Evolutionary conservation across 495 filamentous ascomycete genomes (phyloP), one percentile per base, ranked within the genome.

Genomic region (Daldinia vernicosa): DNA sequence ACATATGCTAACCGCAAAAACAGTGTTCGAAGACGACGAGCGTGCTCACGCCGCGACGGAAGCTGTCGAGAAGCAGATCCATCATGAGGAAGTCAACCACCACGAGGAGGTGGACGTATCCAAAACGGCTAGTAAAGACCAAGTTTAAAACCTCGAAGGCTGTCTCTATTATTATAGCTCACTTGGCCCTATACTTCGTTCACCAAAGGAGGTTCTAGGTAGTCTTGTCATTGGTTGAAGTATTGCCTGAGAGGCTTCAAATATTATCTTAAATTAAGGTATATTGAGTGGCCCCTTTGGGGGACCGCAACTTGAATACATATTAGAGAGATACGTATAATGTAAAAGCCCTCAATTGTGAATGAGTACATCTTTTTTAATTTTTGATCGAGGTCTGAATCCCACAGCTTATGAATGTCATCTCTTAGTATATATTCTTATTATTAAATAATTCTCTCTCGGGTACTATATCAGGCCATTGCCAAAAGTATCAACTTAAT

Each of bases 11-110:
- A 69, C 57, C 26, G 2, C 52, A 47, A 67, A 57, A 71, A 19
- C 52, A 88, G 85, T 89, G 71, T 89, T 88, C 74, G 87, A 88
- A 74, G 82, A 85, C 51, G 80, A 81, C 27, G 78, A 81, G 3
- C 75, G 82, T 35, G 83, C 81, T 11, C 79, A 85, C 12, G 75
- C 84, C 55, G 80, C 83, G 14, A 78, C 81, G 24, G 79, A 79
- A 9, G 81, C 80, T 15, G 82, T 85, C 12, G 83, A 84, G 67
- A 86, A 87, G 73, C 74, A 81, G 60, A 75, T 84, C 11, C 75
- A 77, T 40, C 51, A 68, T 9, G 68, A 71, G 4, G 63, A 70
- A 28, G 55, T 28, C n/a, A 68, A 59, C 17, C 70, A 69, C 17
- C 61, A 56, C 4, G 66, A 69, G 22, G 61, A 71, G 32, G 56